Conservation (phyloP, 1,284 basidiomycete species). For the Vanrija humicola region DNA sequence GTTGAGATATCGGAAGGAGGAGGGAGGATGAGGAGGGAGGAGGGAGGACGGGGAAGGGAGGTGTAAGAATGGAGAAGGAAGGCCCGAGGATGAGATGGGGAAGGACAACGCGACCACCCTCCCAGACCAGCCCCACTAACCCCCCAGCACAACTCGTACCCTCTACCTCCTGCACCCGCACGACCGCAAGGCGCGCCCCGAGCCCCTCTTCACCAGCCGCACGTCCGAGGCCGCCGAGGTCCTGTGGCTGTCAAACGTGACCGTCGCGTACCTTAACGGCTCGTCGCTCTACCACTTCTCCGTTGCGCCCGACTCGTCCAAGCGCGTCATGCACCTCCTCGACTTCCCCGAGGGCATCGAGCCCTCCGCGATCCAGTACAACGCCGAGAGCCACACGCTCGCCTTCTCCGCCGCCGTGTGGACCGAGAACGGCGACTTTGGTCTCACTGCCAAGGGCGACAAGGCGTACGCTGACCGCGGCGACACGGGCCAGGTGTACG, state of each 20-base stretch:
- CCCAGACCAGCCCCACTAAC: neutral
- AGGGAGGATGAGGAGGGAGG: too few relatives aligned
- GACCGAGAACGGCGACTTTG: constrained; percentile 62
- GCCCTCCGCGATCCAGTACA: constrained; percentile 64
- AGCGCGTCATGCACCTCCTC: constrained; percentile 19
- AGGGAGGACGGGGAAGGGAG: neutral
- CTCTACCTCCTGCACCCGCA: constrained; percentile 52
- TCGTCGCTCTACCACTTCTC: constrained; percentile 24
- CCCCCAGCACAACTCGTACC: constrained; percentile 61
- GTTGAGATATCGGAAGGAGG: too few relatives aligned
- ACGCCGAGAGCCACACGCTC: constrained; percentile 26
- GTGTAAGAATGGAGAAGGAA: too few relatives aligned
- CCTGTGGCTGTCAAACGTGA: constrained; percentile 40
- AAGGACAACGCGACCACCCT: too few relatives aligned
- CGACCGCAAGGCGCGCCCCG: neutral
- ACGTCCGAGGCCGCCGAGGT: constrained; percentile 23
- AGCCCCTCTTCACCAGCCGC: constrained; percentile 26
- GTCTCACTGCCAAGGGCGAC: constrained; percentile 63
- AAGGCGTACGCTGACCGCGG: constrained; percentile 67
- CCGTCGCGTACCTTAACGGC: constrained; percentile 45
- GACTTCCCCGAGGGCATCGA: constrained; percentile 53
- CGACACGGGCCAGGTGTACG: constrained; percentile 70
- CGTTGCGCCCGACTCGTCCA: constrained; percentile 5
- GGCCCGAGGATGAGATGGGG: too few relatives aligned
- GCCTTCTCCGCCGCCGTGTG: constrained; percentile 73